A percentile compares a stretch with the other conserved stretches of the same genome.
phyloP scores from a whole-genome alignment of 1,139 yeast species.

The Lodderomyces oxycetoniae region DNA sequence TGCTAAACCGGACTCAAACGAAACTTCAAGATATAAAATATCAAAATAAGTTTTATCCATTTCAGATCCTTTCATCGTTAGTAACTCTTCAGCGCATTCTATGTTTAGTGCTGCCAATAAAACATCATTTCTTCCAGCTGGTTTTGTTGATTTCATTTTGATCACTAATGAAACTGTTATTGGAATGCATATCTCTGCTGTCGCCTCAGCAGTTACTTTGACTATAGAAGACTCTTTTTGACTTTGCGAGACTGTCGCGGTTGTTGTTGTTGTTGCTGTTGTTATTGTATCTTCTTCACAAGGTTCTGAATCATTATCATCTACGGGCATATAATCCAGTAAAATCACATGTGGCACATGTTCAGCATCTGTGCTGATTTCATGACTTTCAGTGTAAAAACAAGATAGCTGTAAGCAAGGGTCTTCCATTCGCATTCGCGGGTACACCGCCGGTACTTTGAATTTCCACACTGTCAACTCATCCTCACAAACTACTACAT shows the following conservation, averaged over 20 bases:
- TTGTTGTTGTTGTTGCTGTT: too few species aligned
- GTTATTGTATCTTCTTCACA: background rate
- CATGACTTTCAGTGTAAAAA: too few species aligned
- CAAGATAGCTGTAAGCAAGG: background rate
- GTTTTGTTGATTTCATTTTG: constrained; percentile 51
- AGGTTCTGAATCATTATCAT: background rate
- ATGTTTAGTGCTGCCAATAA: constrained; percentile 54
- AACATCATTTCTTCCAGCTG: constrained; percentile 51
- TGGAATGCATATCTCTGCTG: constrained; percentile 17
- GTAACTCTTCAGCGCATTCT: constrained; percentile 46
- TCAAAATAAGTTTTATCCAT: constrained; percentile 19
- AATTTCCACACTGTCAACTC: background rate
- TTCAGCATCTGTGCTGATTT: background rate
- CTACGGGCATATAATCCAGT: background rate
- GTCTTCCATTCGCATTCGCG: background rate
- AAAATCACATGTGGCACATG: background rate
- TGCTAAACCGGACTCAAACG: constrained; percentile 33
- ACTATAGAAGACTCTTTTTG: background rate
- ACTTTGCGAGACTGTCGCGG: too few species aligned
- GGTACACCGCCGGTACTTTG: background rate
- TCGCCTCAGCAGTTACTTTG: background rate
- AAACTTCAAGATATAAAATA: constrained; percentile 40
- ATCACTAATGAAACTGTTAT: constrained; percentile 36
- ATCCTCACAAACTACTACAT: background rate
- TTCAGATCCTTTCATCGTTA: constrained; percentile 3